A percentile compares a stretch with the other conserved stretches of the same genome.
phyloP scores from a whole-genome alignment of 371 early-diverging fungal species.

The Conidiobolus incongruus region DNA sequence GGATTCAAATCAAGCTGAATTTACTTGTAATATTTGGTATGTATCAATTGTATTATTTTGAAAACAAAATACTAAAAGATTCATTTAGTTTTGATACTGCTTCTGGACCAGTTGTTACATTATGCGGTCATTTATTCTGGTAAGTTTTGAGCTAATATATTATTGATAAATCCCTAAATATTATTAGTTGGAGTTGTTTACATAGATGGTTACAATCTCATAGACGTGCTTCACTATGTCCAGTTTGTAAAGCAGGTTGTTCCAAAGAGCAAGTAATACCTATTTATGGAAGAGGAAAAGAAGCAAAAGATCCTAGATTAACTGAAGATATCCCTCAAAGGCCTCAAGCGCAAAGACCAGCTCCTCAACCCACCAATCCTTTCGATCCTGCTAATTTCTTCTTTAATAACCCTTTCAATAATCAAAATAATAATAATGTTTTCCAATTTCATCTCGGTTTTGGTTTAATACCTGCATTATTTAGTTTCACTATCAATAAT shows the following conservation, averaged over 20 bases:
- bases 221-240: constrained; percentile 36
- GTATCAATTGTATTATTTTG: background rate
- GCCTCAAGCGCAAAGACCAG: background rate
- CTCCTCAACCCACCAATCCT: too few species aligned
- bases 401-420: too few species aligned
- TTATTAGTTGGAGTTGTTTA: constrained; percentile 43
- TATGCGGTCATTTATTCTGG: constrained; percentile 56
- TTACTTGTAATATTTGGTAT: constrained; percentile 4
- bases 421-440: too few species aligned
- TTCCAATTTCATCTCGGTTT: too few species aligned
- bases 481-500: too few species aligned
- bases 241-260: constrained; percentile 58
- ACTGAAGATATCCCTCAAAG: constrained; percentile 2
- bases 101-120: constrained; percentile 38
- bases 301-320: constrained; percentile 45
- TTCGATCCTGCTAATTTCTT: too few species aligned
- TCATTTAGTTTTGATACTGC: constrained; percentile 44
- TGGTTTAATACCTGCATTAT: too few species aligned
- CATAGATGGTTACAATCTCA: constrained; percentile 45
- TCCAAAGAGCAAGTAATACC: constrained; percentile 57
- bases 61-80: background rate
- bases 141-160: constrained; percentile 6
- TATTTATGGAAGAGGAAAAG: constrained; percentile 49
- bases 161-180: background rate
- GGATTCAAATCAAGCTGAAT: too few species aligned